A percentile compares a stretch with the other conserved stretches of the same genome.
Conservation (phyloP, 2,329 filamentous ascomycete species). For the Pyrenochaeta sp. region DNA sequence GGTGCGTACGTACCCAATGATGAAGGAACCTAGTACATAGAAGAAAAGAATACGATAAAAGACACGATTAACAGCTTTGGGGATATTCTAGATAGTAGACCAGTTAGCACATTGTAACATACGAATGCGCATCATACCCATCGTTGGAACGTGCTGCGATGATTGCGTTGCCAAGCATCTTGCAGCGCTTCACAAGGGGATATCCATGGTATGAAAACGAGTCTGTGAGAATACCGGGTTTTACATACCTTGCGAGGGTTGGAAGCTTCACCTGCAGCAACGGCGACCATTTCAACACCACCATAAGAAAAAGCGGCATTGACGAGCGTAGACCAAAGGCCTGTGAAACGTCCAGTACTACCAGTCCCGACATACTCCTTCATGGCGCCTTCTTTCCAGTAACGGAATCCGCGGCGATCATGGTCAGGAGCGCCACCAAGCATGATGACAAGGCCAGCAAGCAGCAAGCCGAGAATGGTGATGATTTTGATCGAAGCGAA, state of each 20-base stretch:
- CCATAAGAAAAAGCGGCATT: slow-evolving; percentile 59
- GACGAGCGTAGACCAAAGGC: slow-evolving; percentile 63
- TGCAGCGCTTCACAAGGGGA: too few species aligned
- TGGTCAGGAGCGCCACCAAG: slow-evolving; percentile 48
- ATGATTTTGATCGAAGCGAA: slow-evolving; percentile 61
- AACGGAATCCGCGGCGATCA: slow-evolving; percentile 65
- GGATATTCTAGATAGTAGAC: slow-evolving; percentile 48
- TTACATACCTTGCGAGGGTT: slow-evolving; percentile 42
- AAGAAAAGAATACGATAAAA: slow-evolving; percentile 66
- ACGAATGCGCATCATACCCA: too few species aligned
- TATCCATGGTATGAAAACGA: too few species aligned
- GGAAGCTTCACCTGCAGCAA: slow-evolving; percentile 47
- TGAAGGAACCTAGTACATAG: slow-evolving; percentile 61
- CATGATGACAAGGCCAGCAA: slow-evolving; percentile 43
- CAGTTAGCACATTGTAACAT: not conserved
- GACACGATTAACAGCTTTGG: slow-evolving; percentile 63
- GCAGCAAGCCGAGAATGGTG: slow-evolving; percentile 44
- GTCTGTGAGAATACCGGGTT: slow-evolving; percentile 51
- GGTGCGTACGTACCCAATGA: slow-evolving; percentile 56
- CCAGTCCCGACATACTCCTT: slow-evolving; percentile 61
- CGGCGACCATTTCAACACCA: slow-evolving; percentile 49
- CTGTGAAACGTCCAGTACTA: slow-evolving; percentile 68
- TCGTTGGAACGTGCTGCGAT: too few species aligned
- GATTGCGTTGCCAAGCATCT: not conserved
- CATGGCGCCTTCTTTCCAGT: slow-evolving; percentile 71